Conservation (phyloP, 176 grass and related monocot species). For the Sorghum bicolor region Sorghum_bicolor_NCBIv3 NC_012874.2:41469501-41470000, state of each 20-base stretch:
- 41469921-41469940: background rate
- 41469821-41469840: conserved; percentile 43
- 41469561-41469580: background rate
- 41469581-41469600: background rate
- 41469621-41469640: background rate
- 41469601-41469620: background rate
- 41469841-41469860: conserved; percentile 65
- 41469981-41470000: conserved; percentile 39
- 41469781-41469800: background rate
- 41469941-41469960: background rate
- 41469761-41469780: conserved; percentile 54
- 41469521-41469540: background rate
- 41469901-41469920: background rate
- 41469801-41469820: background rate
- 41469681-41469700: conserved; percentile 46
- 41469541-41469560: background rate
- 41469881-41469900: conserved; percentile 29
- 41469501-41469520: background rate
- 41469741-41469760: conserved; percentile 98
- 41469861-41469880: conserved; percentile 82
- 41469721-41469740: conserved; percentile 78
- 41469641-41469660: background rate
- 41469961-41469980: conserved; percentile 24
- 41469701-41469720: conserved; percentile 88
- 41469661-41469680: background rate